Conservation (phyloP, 2,329 filamentous ascomycete species). For the Phaeosphaeriaceae sp. region DNA sequence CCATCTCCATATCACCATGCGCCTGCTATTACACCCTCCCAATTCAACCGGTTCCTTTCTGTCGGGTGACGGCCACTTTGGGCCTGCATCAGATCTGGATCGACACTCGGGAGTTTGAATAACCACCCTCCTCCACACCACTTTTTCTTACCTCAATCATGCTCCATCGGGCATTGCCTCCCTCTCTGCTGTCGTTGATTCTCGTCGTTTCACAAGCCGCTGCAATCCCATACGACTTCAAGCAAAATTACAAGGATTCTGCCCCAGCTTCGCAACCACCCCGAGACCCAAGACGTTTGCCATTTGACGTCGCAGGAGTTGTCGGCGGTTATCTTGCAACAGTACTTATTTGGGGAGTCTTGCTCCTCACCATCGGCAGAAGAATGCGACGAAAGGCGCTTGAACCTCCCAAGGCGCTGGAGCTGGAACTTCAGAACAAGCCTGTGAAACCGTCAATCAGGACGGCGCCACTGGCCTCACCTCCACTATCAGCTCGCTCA, state of each 20-base stretch:
- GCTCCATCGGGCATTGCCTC: slow-evolving; percentile 34
- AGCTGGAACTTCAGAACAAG: slow-evolving; percentile 65
- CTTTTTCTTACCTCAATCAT: slow-evolving; percentile 28
- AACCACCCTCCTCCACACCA: slow-evolving; percentile 10
- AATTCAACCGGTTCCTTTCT: slow-evolving; percentile 30
- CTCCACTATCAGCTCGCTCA: slow-evolving; percentile 38
- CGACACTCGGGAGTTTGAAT: slow-evolving; percentile 14
- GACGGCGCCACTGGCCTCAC: slow-evolving; percentile 27
- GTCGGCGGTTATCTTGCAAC: slow-evolving; percentile 82
- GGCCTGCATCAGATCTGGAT: slow-evolving; percentile 19
- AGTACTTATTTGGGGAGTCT: slow-evolving; percentile 74
- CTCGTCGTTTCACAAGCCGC: slow-evolving; percentile 29
- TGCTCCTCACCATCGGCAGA: slow-evolving; percentile 57
- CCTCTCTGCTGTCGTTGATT: slow-evolving; percentile 34
- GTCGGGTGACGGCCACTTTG: slow-evolving; percentile 23
- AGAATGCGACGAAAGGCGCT: slow-evolving; percentile 55
- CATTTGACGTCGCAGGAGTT: slow-evolving; percentile 83
- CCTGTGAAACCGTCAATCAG: slow-evolving; percentile 27
- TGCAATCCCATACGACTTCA: slow-evolving; percentile 34
- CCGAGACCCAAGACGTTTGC: slow-evolving; percentile 64
- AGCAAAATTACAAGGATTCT: slow-evolving; percentile 34
- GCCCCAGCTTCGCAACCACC: slow-evolving; percentile 36
- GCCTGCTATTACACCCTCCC: slow-evolving; percentile 31
- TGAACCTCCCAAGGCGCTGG: slow-evolving; percentile 59
- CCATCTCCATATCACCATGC: slow-evolving; percentile 33